These are phyloP conservation scores for Fusarium oligoseptatum DNA, from an alignment of 2,329 filamentous ascomycete species.

Conservation along the genomic window DNA sequence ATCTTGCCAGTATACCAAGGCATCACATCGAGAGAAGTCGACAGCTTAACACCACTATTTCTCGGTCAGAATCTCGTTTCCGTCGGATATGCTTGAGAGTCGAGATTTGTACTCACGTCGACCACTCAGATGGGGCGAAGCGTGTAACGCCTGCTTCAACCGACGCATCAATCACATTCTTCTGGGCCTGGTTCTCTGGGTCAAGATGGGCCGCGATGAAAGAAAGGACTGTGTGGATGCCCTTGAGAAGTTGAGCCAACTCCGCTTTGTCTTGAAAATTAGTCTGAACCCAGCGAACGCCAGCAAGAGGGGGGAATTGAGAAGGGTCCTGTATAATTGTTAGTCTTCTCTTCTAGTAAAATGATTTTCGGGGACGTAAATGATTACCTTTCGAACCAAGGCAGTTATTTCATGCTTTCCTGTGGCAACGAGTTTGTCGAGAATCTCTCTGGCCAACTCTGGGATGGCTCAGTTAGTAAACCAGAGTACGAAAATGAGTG, in stretches of 20 bases:
- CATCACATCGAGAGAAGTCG: constrained; percentile 51
- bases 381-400: constrained; percentile 22
- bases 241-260: constrained; percentile 55
- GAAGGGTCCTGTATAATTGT: constrained; percentile 14
- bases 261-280: constrained; percentile 57
- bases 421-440: constrained; percentile 30
- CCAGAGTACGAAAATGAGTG: accelerated
- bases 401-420: constrained; percentile 36
- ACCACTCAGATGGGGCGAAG: constrained; percentile 72
- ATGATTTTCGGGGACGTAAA: too few relatives aligned
- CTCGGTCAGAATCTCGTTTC: not conserved
- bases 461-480: not conserved
- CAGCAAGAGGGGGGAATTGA: constrained; percentile 22
- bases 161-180: constrained; percentile 70
- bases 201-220: constrained; percentile 58
- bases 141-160: constrained; percentile 70
- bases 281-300: constrained; percentile 56
- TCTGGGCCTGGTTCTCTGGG: constrained; percentile 58
- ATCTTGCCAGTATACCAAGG: constrained; percentile 66
- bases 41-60: constrained; percentile 11
- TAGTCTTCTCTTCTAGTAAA: not conserved
- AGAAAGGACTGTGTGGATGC: constrained; percentile 64
- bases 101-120: constrained; percentile 46
- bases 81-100: not conserved
- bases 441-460: constrained; percentile 39